Evolutionary conservation across 2,329 filamentous ascomycete genomes (phyloP), one percentile per base, ranked within the genome.

Genomic region (Cylindrodendrum hubeiense): DNA sequence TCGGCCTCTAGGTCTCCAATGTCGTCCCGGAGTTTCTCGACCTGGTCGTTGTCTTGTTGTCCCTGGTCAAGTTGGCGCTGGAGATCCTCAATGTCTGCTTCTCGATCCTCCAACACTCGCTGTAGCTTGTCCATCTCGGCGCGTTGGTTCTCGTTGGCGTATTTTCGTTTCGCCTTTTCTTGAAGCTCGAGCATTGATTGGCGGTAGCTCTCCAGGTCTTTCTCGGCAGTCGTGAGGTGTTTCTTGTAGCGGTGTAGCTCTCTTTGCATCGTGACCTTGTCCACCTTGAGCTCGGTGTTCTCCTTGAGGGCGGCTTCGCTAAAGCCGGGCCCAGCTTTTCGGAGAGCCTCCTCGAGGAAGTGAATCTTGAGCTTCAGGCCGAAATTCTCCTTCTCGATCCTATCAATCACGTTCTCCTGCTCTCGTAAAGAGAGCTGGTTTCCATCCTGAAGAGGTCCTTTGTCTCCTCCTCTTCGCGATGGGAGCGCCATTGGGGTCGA

Each of bases 311-410:
- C 94, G 30, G 90, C 90, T 78, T 97, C 92, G 74, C 95, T 97
- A 83, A 95, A 96, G 60, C 95, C 94, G 8, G 93, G 94, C 1
- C 95, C 95, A 59, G 92, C 89, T 78, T 97, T 97, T 57, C 91
- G 89, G 53, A 99, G 82, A 15, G 93, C 93, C 72, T 98, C 94
- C 78, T 99, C 94, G 60, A 99, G 86, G 78, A 97, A 99, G 79
- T 98, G 94, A 57, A 98, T 97, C 80, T 97, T 98, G 72, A 98
- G 87, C 80, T 98, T 98, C 58, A 99, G 85, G 24, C 94, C 94
- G 77, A 98, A 99, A 77, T 99, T 99, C 77, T 98, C 96, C 83
- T 99, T 99, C 77, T 98, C 94, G 73, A 99, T 95, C 76, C 93
- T 93, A 81, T 98, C 93, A 72, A 99, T 95, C 71, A 96, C 92